Conservation (phyloP, 352 stramenopile genomes). For the Sclerospora graminicola region DNA sequence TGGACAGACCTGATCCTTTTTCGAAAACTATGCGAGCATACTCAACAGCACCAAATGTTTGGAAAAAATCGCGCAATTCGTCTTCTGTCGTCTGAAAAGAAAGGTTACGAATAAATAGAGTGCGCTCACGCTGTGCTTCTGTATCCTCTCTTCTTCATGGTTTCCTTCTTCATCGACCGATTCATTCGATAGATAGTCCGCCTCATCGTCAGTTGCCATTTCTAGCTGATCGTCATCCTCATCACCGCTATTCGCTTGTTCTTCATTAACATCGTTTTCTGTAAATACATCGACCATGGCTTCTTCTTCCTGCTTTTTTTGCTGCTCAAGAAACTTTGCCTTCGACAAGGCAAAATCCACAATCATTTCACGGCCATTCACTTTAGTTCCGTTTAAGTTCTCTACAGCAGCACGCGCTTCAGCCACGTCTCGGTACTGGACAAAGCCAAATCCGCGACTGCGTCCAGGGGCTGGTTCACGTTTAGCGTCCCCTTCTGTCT, state of each 20-base stretch:
- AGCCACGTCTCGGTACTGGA: slow-evolving; percentile 60
- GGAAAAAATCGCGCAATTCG: slow-evolving; percentile 56
- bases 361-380: slow-evolving; percentile 79
- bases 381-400: slow-evolving; percentile 62
- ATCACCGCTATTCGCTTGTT: slow-evolving; percentile 28
- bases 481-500: slow-evolving; percentile 9
- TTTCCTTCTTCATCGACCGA: slow-evolving; percentile 25
- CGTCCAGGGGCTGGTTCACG: slow-evolving; percentile 29
- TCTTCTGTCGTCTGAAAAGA: slow-evolving; percentile 79
- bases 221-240: slow-evolving; percentile 41
- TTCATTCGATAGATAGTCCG: slow-evolving; percentile 14
- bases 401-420: slow-evolving; percentile 58
- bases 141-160: slow-evolving; percentile 40
- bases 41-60: slow-evolving; percentile 60
- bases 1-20: slow-evolving; percentile 66
- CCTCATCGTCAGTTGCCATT: slow-evolving; percentile 37
- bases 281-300: slow-evolving; percentile 9
- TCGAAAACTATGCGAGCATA: slow-evolving; percentile 78
- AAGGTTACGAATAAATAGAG: slow-evolving; percentile 77
- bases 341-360: slow-evolving; percentile 81
- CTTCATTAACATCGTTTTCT: slow-evolving; percentile 28
- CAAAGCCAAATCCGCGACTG: slow-evolving; percentile 76
- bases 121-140: slow-evolving; percentile 69
- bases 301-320: slow-evolving; percentile 45
- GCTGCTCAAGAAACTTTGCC: slow-evolving; percentile 65